Evolutionary conservation across 345 rosid species (phyloP).

Genomic region (Euclidium syriacum): DNA sequence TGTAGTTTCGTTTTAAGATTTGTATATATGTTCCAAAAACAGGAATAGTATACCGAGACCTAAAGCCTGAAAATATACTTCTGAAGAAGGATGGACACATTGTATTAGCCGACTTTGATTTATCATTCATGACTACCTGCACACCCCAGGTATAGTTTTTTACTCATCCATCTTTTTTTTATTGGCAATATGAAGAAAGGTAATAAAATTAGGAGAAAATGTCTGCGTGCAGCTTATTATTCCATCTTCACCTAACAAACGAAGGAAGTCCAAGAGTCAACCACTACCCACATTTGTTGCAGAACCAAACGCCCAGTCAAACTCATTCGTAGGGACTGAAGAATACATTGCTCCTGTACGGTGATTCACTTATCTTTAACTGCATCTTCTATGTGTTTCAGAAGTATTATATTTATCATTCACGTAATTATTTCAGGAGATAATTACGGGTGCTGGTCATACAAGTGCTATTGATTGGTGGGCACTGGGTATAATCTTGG

Average conservation of each 20-base stretch:
- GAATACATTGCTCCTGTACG: slow-evolving; percentile 97
- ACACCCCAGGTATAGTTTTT: slow-evolving; percentile 59
- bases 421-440: slow-evolving; percentile 59
- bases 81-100: slow-evolving; percentile 82
- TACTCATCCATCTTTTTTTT: background rate
- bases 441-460: slow-evolving; percentile 86
- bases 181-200: background rate
- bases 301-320: slow-evolving; percentile 71
- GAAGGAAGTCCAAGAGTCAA: slow-evolving; percentile 72
- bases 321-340: slow-evolving; percentile 96
- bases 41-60: slow-evolving; percentile 91
- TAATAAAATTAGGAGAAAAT: background rate
- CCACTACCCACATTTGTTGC: slow-evolving; percentile 77
- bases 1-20: background rate
- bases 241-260: slow-evolving; percentile 39
- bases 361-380: slow-evolving; percentile 6
- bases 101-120: slow-evolving; percentile 84
- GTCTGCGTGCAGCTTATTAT: slow-evolving; percentile 57
- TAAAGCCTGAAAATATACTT: slow-evolving; percentile 94
- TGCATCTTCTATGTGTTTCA: background rate
- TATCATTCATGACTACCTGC: slow-evolving; percentile 73
- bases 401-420: background rate
- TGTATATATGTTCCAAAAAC: slow-evolving; percentile 20
- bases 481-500: slow-evolving; percentile 75
- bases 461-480: slow-evolving; percentile 94